Evolutionary conservation across 257 asterid genomes (phyloP).

Genomic region (Misopates orontium): DNA sequence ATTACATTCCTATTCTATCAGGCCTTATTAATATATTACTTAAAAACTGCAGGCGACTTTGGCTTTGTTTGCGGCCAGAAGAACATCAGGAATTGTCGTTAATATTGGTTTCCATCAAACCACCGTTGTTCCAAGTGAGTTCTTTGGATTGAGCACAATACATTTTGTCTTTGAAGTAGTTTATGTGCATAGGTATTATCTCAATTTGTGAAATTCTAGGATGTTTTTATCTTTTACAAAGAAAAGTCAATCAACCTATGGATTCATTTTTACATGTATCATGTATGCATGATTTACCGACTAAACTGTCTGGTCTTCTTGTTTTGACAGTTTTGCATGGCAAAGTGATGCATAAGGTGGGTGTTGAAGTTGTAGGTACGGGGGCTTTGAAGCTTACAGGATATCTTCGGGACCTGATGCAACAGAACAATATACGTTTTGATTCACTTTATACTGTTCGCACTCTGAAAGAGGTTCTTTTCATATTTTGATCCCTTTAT

Average conservation of each 20-base stretch:
- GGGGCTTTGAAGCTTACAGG: constrained; percentile 96
- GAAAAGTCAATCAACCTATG: too few relatives aligned
- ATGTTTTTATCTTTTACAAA: neutral
- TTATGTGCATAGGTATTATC: constrained; percentile 8
- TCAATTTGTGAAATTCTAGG: neutral
- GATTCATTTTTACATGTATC: constrained; percentile 1
- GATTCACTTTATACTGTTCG: constrained; percentile 93
- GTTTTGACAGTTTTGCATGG: constrained; percentile 70
- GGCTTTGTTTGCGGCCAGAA: constrained; percentile 88
- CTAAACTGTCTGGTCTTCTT: constrained; percentile 2
- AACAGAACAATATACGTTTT: constrained; percentile 64
- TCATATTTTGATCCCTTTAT: constrained; percentile 12
- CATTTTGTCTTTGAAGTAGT: constrained; percentile 12
- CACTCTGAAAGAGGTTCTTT: constrained; percentile 75
- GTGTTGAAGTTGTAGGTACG: constrained; percentile 79
- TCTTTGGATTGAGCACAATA: constrained; percentile 12
- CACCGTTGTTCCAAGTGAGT: constrained; percentile 86
- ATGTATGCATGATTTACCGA: neutral
- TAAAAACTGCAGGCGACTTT: constrained; percentile 67
- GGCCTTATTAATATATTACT: constrained; percentile 2
- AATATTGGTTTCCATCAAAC: constrained; percentile 95
- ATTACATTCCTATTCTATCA: constrained; percentile 6
- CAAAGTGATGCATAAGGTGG: constrained; percentile 81
- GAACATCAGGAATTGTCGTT: constrained; percentile 88
- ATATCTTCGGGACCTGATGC: constrained; percentile 86